Conservation (phyloP, 805 yeast genomes). For the Wickerhamiella australiensis region DNA sequence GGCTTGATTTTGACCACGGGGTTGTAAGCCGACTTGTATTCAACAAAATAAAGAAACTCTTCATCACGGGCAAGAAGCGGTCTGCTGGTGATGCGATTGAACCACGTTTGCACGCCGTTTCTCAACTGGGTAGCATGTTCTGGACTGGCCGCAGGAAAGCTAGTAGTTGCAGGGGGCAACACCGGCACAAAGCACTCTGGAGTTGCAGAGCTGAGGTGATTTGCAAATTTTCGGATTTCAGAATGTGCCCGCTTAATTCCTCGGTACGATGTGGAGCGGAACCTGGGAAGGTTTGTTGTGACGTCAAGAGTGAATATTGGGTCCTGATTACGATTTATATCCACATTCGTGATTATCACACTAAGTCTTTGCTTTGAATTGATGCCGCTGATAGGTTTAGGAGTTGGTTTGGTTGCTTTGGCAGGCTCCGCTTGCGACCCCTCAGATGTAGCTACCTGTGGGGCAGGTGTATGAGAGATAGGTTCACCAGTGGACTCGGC, state of each 20-base stretch:
- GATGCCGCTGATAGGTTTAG: constrained; percentile 11
- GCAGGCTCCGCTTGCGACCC: not conserved
- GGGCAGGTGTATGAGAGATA: not conserved
- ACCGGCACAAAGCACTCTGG: constrained; percentile 91
- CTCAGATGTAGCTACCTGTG: not conserved
- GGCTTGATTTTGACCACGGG: constrained; percentile 49
- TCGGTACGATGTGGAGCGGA: constrained; percentile 54
- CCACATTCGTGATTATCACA: constrained; percentile 55
- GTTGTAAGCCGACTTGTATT: constrained; percentile 57
- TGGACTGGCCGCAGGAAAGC: constrained; percentile 73
- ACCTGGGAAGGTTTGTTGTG: constrained; percentile 58
- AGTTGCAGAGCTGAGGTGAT: constrained; percentile 65
- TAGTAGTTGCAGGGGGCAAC: constrained; percentile 59
- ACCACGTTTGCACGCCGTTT: constrained; percentile 69
- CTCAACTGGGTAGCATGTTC: constrained; percentile 57
- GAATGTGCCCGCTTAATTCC: constrained; percentile 69
- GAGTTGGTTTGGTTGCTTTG: not conserved
- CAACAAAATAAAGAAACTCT: constrained; percentile 75
- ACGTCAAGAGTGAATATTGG: constrained; percentile 70
- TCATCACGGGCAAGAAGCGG: constrained; percentile 79
- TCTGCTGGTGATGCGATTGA: constrained; percentile 55
- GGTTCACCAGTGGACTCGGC: not conserved
- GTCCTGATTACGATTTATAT: constrained; percentile 59
- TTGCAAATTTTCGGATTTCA: constrained; percentile 66
- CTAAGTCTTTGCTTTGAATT: constrained; percentile 31